A percentile compares a stretch with the other conserved stretches of the same genome.
Evolutionary conservation across 1,284 basidiomycete genomes (phyloP).

Genomic region (Thecaphora thlaspeos): DNA sequence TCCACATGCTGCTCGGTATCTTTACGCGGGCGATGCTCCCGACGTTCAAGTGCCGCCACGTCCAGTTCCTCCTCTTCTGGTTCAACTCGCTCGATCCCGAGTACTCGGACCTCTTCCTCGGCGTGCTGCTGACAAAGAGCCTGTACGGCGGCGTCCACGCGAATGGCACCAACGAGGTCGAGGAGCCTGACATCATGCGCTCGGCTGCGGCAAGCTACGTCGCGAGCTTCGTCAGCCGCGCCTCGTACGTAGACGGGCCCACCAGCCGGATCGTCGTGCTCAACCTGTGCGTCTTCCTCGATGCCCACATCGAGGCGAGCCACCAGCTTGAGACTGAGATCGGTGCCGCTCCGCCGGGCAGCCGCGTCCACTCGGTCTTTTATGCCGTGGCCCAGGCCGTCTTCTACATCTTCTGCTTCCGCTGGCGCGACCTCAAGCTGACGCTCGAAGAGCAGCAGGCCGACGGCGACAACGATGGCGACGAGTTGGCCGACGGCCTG

Average conservation of each 20-base stretch:
- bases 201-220: slow-evolving; percentile 54
- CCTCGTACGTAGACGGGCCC: slow-evolving; percentile 76
- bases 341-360: slow-evolving; percentile 34
- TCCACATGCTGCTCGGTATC: slow-evolving; percentile 82
- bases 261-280: slow-evolving; percentile 74
- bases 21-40: slow-evolving; percentile 90
- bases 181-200: slow-evolving; percentile 48
- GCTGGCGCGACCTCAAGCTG: slow-evolving; percentile 82
- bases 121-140: slow-evolving; percentile 83
- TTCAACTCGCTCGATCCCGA: slow-evolving; percentile 83
- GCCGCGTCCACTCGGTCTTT: slow-evolving; percentile 63
- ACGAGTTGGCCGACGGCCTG: slow-evolving; percentile 29
- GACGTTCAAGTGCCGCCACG: slow-evolving; percentile 94
- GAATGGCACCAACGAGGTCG: slow-evolving; percentile 20
- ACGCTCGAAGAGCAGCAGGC: slow-evolving; percentile 61
- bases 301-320: slow-evolving; percentile 63
- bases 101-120: slow-evolving; percentile 89
- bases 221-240: slow-evolving; percentile 87
- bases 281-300: slow-evolving; percentile 81
- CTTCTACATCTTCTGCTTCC: slow-evolving; percentile 96
- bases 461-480: slow-evolving; percentile 21
- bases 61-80: slow-evolving; percentile 96
- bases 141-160: slow-evolving; percentile 64
- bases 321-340: slow-evolving; percentile 49
- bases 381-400: slow-evolving; percentile 91